Evolutionary conservation across 1,139 yeast species (phyloP), one percentile per base, ranked within the genome.

Genomic region (Suhomyces bolitotheri): DNA sequence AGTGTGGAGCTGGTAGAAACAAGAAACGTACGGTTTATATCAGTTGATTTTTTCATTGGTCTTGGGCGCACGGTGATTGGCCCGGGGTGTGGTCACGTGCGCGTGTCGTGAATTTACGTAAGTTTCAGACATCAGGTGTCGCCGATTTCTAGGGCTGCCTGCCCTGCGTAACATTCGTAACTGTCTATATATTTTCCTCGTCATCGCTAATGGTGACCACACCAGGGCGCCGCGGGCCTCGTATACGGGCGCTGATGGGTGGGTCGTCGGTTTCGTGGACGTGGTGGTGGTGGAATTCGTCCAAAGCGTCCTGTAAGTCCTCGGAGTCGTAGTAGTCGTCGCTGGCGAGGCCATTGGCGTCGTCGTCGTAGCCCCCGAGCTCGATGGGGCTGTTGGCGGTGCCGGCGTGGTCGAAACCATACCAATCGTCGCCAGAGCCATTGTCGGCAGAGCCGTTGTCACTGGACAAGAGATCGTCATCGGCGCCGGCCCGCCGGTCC

Each of bases 11-110:
- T 28, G 32, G 16, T 22, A 17, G 22, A 16, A 28, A 27, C 33
- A 22, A 13, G 29, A 19, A 22, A 25, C 33, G 16, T 32, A 24
- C 26, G 31, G 17, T 29, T 29, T 22, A 30, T 43, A 45, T 47
- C 52, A 49, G 54, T 46, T 43, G 48, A 50, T 47, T 52, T 52
- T 47, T 40, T 48, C 46, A 21, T 21, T 26, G 31, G 20, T 17
- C 42, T 40, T 30, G 36, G 13, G 19, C 31, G 25, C 26, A 16
- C 32, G 27, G 30, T 30, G 25, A 37, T 37, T 37, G 40, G 40
- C 29, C 22, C n/a, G n/a, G n/a, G 34, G 31, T 17, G 20, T 15
- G 29, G 28, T 20, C 29, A 33, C 31, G 38, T 31, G 38, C 7
- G 2, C 11, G 14, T 25, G 22, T 12, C 10, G 22, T 16, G 24